Evolutionary conservation across 1,284 basidiomycete species (phyloP).

Genomic region (Pseudozyma pruni): DNA sequence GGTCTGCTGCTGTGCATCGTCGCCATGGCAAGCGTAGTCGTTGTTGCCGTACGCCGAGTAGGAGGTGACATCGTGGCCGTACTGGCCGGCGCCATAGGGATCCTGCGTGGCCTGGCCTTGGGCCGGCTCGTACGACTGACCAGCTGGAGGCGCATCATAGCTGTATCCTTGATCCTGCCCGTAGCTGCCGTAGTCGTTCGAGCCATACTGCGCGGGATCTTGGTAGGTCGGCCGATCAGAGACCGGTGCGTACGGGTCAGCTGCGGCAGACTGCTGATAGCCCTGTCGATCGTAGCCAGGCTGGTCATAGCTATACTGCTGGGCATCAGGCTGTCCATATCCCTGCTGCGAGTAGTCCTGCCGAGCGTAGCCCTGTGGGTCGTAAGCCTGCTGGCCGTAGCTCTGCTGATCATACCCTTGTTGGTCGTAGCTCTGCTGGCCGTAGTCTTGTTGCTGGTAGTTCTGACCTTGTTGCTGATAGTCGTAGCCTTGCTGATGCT

Average conservation of each 20-base stretch:
- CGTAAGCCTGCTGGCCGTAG: conserved; percentile 17
- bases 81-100: conserved; percentile 3
- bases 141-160: conserved; percentile 9
- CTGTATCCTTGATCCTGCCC: conserved; percentile 11
- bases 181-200: conserved; percentile 15
- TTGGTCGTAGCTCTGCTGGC: conserved; percentile 13
- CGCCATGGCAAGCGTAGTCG: conserved; percentile 3
- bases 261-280: conserved; percentile 10
- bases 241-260: not conserved
- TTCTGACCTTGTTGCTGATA: no score
- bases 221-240: not conserved
- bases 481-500: no score
- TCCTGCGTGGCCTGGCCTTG: conserved; percentile 7
- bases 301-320: conserved; percentile 14
- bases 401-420: conserved; percentile 18
- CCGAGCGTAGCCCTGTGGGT: conserved; percentile 22
- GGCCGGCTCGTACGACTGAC: no score
- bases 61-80: not conserved
- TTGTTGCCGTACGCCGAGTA: conserved; percentile 12
- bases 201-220: conserved; percentile 9
- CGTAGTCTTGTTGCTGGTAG: conserved; percentile 7
- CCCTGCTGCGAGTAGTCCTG: conserved; percentile 12
- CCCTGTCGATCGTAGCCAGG: conserved; percentile 7
- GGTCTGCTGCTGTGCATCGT: conserved; percentile 3
- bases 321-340: conserved; percentile 3